Base-by-base conservation (phyloP, 148 eudicot species). In the Dianthus caryophyllus region DNA sequence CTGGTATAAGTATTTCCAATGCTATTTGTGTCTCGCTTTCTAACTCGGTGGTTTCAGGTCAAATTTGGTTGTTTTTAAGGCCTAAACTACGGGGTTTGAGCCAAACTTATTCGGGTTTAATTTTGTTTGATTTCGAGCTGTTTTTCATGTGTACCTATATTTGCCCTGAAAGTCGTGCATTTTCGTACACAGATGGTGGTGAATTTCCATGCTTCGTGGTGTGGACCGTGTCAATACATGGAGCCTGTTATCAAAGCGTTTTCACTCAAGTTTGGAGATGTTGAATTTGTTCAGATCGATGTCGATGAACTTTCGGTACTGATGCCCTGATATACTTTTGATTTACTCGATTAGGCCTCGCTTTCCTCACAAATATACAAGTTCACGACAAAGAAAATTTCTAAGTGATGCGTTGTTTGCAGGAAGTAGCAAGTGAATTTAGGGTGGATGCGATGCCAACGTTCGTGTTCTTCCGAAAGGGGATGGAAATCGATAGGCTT, bases 181-280 rank as follows among this genome's bases (percentile, higher is more conserved):
- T 33, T 33, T 33, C 7, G 24, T 5, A 0, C 8, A 17, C 51
- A 72, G 70, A 72, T 72, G 76, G 65, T 72, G 25, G 46, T 89
- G 8, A 84, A 85, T 59, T 89, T 92, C 89, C 81, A 89, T 25
- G 98, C 98, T 48, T 67, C 87, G 29, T 92, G 98, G 96, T 92
- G 98, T 64, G 83, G 82, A 49, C 98, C 96, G 22, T 92, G 96
- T 43, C 78, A 78, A 50, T 55, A 17, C 61, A 89, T 93, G 78
- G 88, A 82, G 41, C 89, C 91, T 2, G 56, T 78, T 17, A 38
- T 89, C 71, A 56, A 84, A 2, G 94, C 83, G n/a, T 77, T 85
- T 53, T 87, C 96, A n/a, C 74, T 68, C 31, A 81, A 82, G 64
- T 89, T 75, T 66, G 60, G 80, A 18, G 91, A 84, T 20, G 87